phyloP scores from a whole-genome alignment of 768 basidiomycete species.

The Tulasnella calospora region DNA sequence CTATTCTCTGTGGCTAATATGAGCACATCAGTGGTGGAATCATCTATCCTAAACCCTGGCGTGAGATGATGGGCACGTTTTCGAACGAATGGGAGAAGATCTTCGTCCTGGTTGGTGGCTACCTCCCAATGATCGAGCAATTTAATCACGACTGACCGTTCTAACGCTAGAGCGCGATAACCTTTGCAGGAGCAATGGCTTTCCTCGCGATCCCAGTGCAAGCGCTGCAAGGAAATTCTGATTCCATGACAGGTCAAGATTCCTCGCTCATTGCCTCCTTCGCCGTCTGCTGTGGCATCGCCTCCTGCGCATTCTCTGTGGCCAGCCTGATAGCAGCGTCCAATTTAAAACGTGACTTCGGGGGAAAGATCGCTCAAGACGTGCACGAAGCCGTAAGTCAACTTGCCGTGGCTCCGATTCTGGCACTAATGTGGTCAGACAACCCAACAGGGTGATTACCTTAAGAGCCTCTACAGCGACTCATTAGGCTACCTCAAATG shows the following conservation, averaged over 20 bases:
- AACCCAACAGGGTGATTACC: neutral
- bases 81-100: conserved; percentile 5
- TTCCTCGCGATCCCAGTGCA: neutral
- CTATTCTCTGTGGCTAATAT: neutral
- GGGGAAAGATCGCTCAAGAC: neutral
- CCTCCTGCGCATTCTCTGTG: neutral
- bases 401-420: neutral
- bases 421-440: neutral
- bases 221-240: neutral
- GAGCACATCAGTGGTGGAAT: neutral
- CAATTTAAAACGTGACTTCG: conserved; percentile 1
- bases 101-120: neutral
- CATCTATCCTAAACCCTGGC: neutral
- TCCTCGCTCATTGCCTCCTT: neutral
- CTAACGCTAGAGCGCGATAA: neutral
- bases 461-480: neutral
- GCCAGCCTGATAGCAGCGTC: conserved; percentile 1
- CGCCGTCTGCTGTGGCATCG: neutral
- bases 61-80: conserved; percentile 1
- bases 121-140: no score
- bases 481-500: neutral
- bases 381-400: neutral
- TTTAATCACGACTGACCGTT: neutral
- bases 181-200: neutral
- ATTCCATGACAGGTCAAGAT: neutral